A percentile compares a stretch with the other conserved stretches of the same genome.
Conservation (phyloP, 2,329 filamentous ascomycete genomes). For the Emericellopsis atlantica region DNA sequence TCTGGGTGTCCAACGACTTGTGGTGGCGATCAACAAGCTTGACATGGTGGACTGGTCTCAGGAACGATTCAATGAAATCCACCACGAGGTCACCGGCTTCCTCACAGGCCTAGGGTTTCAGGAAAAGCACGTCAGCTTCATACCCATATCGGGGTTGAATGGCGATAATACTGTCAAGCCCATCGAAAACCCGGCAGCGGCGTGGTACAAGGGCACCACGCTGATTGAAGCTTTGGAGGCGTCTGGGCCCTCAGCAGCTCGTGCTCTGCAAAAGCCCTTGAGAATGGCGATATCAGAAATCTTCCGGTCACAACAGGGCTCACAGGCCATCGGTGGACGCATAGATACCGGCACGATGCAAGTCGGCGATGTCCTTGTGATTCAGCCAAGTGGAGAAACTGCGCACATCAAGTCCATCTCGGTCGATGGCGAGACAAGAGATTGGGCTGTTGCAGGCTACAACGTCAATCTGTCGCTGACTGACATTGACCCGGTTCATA, state of each 20-base stretch:
- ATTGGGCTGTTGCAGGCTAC: conserved; percentile 90
- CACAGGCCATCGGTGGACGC: conserved; percentile 74
- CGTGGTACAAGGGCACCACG: conserved; percentile 74
- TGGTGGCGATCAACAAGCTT: conserved; percentile 93
- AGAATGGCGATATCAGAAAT: conserved; percentile 82
- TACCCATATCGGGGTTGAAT: conserved; percentile 80
- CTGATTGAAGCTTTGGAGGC: conserved; percentile 75
- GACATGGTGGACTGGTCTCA: conserved; percentile 77
- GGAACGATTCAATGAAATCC: conserved; percentile 74
- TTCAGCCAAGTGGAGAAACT: conserved; percentile 71
- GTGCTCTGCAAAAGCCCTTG: conserved; percentile 65
- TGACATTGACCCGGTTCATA: conserved; percentile 73
- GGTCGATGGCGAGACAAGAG: conserved; percentile 56
- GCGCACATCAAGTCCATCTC: conserved; percentile 75
- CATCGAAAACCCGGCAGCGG: conserved; percentile 39
- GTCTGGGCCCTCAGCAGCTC: conserved; percentile 54
- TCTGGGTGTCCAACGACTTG: conserved; percentile 76
- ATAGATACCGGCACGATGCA: conserved; percentile 78
- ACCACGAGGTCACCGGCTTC: conserved; percentile 72
- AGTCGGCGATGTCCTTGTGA: conserved; percentile 64
- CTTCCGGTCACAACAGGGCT: conserved; percentile 69
- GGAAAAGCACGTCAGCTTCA: conserved; percentile 67
- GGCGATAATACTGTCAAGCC: conserved; percentile 71
- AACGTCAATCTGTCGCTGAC: conserved; percentile 74
- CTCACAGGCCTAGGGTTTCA: conserved; percentile 73